Evolutionary conservation across 2,329 filamentous ascomycete genomes (phyloP).

Genomic region (Ceratocystis lukuohia): DNA sequence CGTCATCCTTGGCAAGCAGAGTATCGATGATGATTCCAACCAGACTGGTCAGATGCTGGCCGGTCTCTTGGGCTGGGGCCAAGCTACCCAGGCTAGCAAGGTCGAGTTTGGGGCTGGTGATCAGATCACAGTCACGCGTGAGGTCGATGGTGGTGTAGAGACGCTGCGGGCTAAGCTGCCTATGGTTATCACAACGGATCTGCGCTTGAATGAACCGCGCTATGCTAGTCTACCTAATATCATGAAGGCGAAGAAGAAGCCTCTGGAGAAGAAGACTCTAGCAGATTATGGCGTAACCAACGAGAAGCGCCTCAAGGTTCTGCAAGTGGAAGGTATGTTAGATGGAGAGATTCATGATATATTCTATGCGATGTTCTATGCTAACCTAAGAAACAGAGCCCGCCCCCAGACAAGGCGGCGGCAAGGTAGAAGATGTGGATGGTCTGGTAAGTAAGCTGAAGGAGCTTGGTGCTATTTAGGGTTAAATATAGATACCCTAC

Average conservation of each 20-base stretch:
- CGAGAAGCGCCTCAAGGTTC: constrained; percentile 64
- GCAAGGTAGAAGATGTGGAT: constrained; percentile 94
- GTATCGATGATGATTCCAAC: constrained; percentile 87
- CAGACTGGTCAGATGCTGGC: constrained; percentile 99
- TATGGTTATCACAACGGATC: constrained; percentile 87
- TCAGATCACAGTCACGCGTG: constrained; percentile 63
- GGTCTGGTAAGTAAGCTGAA: constrained; percentile 89
- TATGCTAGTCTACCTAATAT: constrained; percentile 96
- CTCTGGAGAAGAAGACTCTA: constrained; percentile 79
- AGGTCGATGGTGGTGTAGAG: constrained; percentile 93
- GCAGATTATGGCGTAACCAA: constrained; percentile 68
- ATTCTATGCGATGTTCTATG: constrained; percentile 13
- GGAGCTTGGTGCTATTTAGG: constrained; percentile 78
- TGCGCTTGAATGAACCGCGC: constrained; percentile 85
- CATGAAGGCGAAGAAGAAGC: constrained; percentile 99
- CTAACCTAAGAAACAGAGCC: constrained; percentile 47
- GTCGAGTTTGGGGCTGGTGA: constrained; percentile 63
- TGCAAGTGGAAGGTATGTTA: constrained; percentile 69
- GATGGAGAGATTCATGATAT: not conserved
- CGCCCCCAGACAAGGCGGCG: constrained; percentile 72
- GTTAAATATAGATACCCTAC: not conserved
- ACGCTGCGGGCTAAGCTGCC: constrained; percentile 76
- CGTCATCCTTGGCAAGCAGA: constrained; percentile 92
- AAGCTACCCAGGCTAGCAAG: constrained; percentile 85
- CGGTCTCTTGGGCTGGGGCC: constrained; percentile 78